Evolutionary conservation across 1,284 basidiomycete genomes (phyloP).

Genomic region (Fomitopsis palustris): DNA sequence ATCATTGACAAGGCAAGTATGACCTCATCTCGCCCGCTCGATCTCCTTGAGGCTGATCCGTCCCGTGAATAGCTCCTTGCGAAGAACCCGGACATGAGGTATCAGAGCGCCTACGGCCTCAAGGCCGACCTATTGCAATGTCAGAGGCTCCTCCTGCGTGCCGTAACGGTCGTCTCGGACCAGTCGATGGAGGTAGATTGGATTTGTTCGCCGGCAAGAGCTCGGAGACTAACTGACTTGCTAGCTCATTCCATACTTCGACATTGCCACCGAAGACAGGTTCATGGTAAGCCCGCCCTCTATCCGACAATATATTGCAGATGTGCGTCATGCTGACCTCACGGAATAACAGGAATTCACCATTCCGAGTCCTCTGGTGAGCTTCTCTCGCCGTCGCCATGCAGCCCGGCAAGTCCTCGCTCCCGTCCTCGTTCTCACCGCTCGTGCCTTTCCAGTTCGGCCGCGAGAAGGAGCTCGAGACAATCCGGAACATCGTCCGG

Average conservation of each 20-base stretch:
- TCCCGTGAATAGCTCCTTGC: conserved; percentile 43
- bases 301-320: neutral
- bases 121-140: conserved; percentile 64
- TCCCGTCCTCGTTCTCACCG: neutral
- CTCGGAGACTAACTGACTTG: neutral
- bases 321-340: neutral
- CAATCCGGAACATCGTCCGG: conserved; percentile 60
- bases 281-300: conserved; percentile 43
- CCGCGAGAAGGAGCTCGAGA: conserved; percentile 64
- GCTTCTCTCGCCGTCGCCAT: conserved; percentile 9
- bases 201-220: conserved; percentile 5
- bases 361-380: conserved; percentile 59
- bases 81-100: conserved; percentile 62
- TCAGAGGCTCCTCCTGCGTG: conserved; percentile 54
- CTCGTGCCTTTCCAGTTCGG: conserved; percentile 45
- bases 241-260: conserved; percentile 64
- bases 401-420: neutral
- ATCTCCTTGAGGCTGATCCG: neutral
- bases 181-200: conserved; percentile 49
- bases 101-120: conserved; percentile 67
- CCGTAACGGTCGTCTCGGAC: conserved; percentile 53
- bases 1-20: conserved; percentile 60
- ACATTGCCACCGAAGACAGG: conserved; percentile 59
- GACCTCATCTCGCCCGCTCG: neutral
- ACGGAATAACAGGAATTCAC: conserved; percentile 51